Evolutionary conservation across 805 yeast genomes (phyloP).

Genomic region (Metschnikowia kofuensis): DNA sequence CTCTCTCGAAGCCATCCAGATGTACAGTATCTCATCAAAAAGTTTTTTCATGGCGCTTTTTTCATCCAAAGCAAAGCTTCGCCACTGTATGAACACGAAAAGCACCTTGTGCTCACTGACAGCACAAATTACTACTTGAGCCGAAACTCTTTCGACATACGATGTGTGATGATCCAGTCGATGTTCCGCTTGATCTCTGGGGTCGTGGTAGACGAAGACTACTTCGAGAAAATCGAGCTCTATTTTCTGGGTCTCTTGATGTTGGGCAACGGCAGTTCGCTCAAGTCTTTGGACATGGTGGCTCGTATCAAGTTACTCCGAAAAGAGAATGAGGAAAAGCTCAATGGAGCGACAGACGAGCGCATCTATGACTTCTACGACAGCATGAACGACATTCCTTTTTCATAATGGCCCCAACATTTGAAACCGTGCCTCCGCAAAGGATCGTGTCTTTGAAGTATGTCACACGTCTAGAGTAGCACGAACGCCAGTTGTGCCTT

Average conservation of each 20-base stretch:
- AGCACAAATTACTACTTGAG: conserved; percentile 26
- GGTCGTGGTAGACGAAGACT: conserved; percentile 21
- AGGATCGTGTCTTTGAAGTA: not conserved
- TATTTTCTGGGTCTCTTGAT: conserved; percentile 29
- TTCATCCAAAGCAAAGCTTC: conserved; percentile 22
- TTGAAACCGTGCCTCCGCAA: not conserved
- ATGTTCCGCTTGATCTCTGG: conserved; percentile 23
- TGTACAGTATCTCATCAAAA: conserved; percentile 22
- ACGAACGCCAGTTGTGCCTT: no score
- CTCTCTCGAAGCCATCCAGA: conserved; percentile 25
- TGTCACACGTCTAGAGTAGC: no score
- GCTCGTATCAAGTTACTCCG: conserved; percentile 10
- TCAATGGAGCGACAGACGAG: conserved; percentile 10
- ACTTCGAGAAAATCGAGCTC: conserved; percentile 30
- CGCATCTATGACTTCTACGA: conserved; percentile 15
- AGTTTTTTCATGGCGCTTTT: conserved; percentile 21
- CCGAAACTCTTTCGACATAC: conserved; percentile 23
- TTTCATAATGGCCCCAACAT: conserved; percentile 7
- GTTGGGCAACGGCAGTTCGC: conserved; percentile 35
- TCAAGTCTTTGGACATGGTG: conserved; percentile 21
- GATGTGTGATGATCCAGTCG: conserved; percentile 35
- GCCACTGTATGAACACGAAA: conserved; percentile 10
- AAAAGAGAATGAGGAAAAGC: not conserved
- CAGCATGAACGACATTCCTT: conserved; percentile 16
- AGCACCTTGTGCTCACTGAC: conserved; percentile 21